phyloP scores from a whole-genome alignment of 2,329 filamentous ascomycete genomes.

The Venturia oleaginea region DNA sequence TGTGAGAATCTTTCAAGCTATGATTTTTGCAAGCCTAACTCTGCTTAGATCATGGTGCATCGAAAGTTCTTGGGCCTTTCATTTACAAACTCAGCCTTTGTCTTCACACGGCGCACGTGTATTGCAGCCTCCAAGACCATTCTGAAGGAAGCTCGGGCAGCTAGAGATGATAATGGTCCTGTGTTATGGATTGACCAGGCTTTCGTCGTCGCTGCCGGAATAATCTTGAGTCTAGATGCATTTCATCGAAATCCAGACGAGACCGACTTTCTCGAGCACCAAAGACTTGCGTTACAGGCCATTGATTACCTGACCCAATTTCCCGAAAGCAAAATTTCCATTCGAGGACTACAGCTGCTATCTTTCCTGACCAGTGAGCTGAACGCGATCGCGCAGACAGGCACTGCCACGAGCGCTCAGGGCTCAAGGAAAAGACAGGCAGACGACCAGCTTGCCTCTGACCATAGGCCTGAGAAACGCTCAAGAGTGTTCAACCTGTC shows the following conservation, averaged over 20 bases:
- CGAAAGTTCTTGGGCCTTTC: constrained; percentile 34
- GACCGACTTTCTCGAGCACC: constrained; percentile 28
- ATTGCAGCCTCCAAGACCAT: constrained; percentile 34
- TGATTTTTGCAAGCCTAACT: neutral
- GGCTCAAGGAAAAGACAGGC: neutral
- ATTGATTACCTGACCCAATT: constrained; percentile 20
- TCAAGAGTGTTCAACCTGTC: neutral
- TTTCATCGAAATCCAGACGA: constrained; percentile 23
- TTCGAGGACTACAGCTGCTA: constrained; percentile 5
- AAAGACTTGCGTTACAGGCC: constrained; percentile 25
- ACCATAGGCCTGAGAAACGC: neutral
- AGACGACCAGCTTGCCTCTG: neutral
- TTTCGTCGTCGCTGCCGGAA: constrained; percentile 32
- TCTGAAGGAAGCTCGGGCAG: constrained; percentile 28
- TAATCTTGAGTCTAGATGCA: constrained; percentile 31
- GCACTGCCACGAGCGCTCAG: neutral
- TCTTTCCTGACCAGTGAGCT: constrained; percentile 3
- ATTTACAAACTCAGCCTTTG: constrained; percentile 34
- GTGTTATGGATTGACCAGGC: constrained; percentile 36
- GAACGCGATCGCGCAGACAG: neutral
- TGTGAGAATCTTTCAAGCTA: constrained; percentile 31
- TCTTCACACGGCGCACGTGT: constrained; percentile 34
- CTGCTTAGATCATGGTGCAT: constrained; percentile 18
- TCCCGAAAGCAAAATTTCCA: constrained; percentile 7
- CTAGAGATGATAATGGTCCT: constrained; percentile 29